Evolutionary conservation across 371 early-diverging fungal genomes (phyloP).

Genomic region (Coemansia sp.): DNA sequence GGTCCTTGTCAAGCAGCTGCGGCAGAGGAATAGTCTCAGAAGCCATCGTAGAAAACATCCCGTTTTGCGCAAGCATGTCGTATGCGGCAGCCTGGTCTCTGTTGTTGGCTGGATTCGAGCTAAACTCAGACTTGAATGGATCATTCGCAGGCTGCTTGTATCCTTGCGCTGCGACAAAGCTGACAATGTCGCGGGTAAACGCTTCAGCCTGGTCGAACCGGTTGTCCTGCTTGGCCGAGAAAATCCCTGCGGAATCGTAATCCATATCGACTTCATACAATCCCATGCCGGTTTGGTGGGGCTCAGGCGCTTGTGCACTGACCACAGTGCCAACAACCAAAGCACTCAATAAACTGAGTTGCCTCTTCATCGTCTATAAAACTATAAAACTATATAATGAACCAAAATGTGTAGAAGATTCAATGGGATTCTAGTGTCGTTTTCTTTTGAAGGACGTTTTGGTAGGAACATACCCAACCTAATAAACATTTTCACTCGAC

Average conservation of each 20-base stretch:
- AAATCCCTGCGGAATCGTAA: slow-evolving; percentile 22
- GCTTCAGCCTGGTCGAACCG: slow-evolving; percentile 30
- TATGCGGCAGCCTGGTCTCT: not conserved
- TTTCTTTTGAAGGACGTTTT: too few species aligned
- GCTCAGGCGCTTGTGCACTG: not conserved
- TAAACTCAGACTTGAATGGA: not conserved
- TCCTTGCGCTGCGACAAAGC: slow-evolving; percentile 25
- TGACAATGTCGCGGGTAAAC: slow-evolving; percentile 33
- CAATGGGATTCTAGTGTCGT: too few species aligned
- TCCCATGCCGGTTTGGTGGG: slow-evolving; percentile 16
- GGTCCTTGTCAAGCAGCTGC: slow-evolving; percentile 36
- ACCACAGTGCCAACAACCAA: slow-evolving; percentile 1
- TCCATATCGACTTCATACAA: slow-evolving; percentile 22
- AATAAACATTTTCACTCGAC: not conserved
- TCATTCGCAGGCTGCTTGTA: slow-evolving; percentile 4
- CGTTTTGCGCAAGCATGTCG: not conserved
- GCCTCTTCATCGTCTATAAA: slow-evolving; percentile 8
- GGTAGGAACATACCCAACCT: not conserved
- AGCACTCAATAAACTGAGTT: slow-evolving; percentile 9
- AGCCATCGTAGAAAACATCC: slow-evolving; percentile 8
- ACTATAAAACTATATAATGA: not conserved
- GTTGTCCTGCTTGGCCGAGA: slow-evolving; percentile 18
- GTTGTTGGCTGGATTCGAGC: not conserved
- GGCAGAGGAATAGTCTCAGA: slow-evolving; percentile 32
- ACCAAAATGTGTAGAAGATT: too few species aligned